phyloP scores from a whole-genome alignment of 164 flowering plant genomes.

The Piper betle region DNA sequence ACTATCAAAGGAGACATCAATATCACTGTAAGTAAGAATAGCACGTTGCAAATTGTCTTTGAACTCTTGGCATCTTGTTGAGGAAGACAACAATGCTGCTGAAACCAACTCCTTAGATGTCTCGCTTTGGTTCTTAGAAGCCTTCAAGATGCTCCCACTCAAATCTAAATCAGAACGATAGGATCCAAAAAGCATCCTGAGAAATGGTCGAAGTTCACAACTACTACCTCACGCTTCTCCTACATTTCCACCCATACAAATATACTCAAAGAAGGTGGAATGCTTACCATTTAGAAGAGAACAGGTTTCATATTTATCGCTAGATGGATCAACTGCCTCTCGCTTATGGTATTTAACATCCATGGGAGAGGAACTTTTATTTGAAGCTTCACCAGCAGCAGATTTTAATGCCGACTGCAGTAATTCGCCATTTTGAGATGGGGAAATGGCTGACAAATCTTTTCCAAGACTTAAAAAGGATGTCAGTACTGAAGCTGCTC shows the following conservation, averaged over 20 bases:
- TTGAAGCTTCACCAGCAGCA: conserved; percentile 13
- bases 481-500: conserved; percentile 77
- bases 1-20: conserved; percentile 55
- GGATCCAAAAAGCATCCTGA: conserved; percentile 37
- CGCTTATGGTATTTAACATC: conserved; percentile 11
- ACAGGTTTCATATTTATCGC: conserved; percentile 21
- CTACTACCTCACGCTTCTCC: conserved; percentile 25
- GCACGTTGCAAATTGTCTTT: conserved; percentile 46
- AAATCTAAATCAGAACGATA: conserved; percentile 37
- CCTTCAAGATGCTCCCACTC: conserved; percentile 34
- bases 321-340: conserved; percentile 13
- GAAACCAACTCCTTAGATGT: conserved; percentile 33
- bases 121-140: conserved; percentile 39
- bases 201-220: conserved; percentile 36
- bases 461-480: conserved; percentile 42
- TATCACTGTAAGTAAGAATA: conserved; percentile 36
- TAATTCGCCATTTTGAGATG: conserved; percentile 12
- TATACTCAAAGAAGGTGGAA: conserved; percentile 25
- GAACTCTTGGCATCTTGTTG: conserved; percentile 48
- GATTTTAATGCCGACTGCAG: conserved; percentile 10
- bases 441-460: conserved; percentile 24
- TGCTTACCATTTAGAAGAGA: conserved; percentile 28
- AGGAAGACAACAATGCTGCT: conserved; percentile 15
- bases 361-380: conserved; percentile 6
- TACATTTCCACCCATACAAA: conserved; percentile 30